A percentile compares a stretch with the other conserved stretches of the same genome.
Conservation (phyloP, 2,329 filamentous ascomycete genomes). For the Aspergillus sergii region DNA sequence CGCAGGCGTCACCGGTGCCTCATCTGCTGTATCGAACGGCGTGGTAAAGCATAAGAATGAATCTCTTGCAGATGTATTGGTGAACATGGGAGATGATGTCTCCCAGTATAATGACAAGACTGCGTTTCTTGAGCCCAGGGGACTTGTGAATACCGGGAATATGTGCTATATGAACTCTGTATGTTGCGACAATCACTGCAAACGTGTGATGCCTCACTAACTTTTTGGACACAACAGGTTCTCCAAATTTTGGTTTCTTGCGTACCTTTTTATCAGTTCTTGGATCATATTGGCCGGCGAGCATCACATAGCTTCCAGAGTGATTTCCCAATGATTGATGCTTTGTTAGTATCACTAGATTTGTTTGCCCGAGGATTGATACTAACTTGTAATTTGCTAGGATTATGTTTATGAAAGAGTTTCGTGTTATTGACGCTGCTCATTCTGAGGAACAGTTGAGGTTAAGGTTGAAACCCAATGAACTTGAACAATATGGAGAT, state of each 20-base stretch:
- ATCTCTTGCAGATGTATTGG: conserved; percentile 76
- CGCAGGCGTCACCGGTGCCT: conserved; percentile 31
- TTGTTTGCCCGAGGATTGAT: background rate
- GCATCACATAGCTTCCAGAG: conserved; percentile 92
- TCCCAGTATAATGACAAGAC: conserved; percentile 63
- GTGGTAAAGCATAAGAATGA: conserved; percentile 54
- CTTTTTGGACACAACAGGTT: conserved; percentile 58
- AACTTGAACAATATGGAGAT: conserved; percentile 88
- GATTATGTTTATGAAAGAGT: conserved; percentile 96
- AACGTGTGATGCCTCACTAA: conserved; percentile 37
- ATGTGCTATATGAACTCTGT: conserved; percentile 99
- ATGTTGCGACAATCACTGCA: conserved; percentile 43
- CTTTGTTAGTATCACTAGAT: conserved; percentile 67
- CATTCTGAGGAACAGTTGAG: conserved; percentile 72
- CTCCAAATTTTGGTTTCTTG: conserved; percentile 95
- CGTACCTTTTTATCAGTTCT: conserved; percentile 89
- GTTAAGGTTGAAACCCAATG: conserved; percentile 73
- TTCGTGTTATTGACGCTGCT: conserved; percentile 81
- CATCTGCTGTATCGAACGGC: conserved; percentile 40
- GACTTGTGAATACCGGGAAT: conserved; percentile 94
- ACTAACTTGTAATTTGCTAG: conserved; percentile 46
- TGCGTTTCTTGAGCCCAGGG: conserved; percentile 86
- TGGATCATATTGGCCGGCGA: conserved; percentile 82
- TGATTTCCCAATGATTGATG: conserved; percentile 89
- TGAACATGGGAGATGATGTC: conserved; percentile 68